Conservation (phyloP, 768 basidiomycete species). For the Tremella fuciformis region DNA sequence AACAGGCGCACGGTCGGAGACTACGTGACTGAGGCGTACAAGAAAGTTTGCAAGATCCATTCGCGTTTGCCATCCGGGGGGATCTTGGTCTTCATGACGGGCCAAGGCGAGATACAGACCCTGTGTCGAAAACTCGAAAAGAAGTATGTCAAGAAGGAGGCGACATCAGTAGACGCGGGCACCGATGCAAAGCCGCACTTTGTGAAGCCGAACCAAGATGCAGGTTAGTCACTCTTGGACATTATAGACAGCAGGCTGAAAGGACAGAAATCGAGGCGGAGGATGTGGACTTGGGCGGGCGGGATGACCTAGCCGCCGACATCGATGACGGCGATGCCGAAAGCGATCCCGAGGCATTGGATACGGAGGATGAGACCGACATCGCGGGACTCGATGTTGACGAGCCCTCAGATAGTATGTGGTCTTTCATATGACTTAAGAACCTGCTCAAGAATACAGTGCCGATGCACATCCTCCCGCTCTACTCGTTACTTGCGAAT, state of each 20-base stretch:
- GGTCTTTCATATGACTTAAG: background rate
- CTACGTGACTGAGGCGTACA: slow-evolving; percentile 85
- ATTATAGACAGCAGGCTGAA: background rate
- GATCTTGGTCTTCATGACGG: slow-evolving; percentile 90
- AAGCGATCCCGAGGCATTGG: slow-evolving; percentile 62
- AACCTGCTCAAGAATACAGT: slow-evolving; percentile 55
- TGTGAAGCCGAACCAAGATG: background rate
- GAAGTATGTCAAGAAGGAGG: slow-evolving; percentile 64
- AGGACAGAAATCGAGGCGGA: slow-evolving; percentile 52
- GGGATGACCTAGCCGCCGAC: slow-evolving; percentile 56
- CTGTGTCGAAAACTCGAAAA: slow-evolving; percentile 78
- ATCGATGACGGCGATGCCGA: slow-evolving; percentile 63
- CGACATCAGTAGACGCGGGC: too few relatives aligned
- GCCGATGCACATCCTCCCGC: slow-evolving; percentile 89
- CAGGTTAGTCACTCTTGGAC: background rate
- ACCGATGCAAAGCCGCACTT: too few relatives aligned
- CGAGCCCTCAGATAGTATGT: slow-evolving; percentile 29
- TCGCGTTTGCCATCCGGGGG: slow-evolving; percentile 86
- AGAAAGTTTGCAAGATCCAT: slow-evolving; percentile 89
- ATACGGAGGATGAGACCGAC: slow-evolving; percentile 64
- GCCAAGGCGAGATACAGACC: slow-evolving; percentile 88
- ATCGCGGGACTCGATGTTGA: slow-evolving; percentile 52
- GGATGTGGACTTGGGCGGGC: slow-evolving; percentile 55
- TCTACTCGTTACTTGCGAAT: slow-evolving; percentile 87
- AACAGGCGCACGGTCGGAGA: slow-evolving; percentile 78